A percentile compares a stretch with the other conserved stretches of the same genome.
These are phyloP conservation scores for Tylopilus intermedius DNA, from an alignment of 768 basidiomycete genomes.

Conservation along the genomic window DNA sequence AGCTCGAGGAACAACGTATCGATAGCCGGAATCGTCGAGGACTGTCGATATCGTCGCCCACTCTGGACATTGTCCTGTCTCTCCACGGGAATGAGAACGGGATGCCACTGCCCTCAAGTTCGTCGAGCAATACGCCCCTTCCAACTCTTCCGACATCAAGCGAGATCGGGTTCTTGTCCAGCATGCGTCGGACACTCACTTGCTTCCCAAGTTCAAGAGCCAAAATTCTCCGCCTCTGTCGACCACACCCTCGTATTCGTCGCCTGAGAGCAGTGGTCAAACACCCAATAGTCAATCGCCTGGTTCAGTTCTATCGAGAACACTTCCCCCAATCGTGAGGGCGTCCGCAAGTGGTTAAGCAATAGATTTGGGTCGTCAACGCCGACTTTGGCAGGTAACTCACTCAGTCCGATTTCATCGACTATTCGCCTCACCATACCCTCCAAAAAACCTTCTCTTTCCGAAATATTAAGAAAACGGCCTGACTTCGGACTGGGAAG, in stretches of 20 bases:
- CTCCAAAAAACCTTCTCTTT: slow-evolving; percentile 60
- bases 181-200: slow-evolving; percentile 64
- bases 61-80: slow-evolving; percentile 43
- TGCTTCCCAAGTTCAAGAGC: slow-evolving; percentile 50
- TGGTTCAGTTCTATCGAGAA: slow-evolving; percentile 33
- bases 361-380: slow-evolving; percentile 49
- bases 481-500: slow-evolving; percentile 62
- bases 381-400: slow-evolving; percentile 35
- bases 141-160: slow-evolving; percentile 45
- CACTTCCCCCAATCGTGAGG: slow-evolving; percentile 68
- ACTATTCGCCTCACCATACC: slow-evolving; percentile 36
- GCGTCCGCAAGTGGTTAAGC: slow-evolving; percentile 76
- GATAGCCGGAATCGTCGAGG: slow-evolving; percentile 51
- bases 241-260: slow-evolving; percentile 37
- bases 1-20: slow-evolving; percentile 65
- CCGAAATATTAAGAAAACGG: slow-evolving; percentile 65
- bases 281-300: slow-evolving; percentile 30
- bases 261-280: slow-evolving; percentile 41
- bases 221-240: slow-evolving; percentile 38
- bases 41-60: slow-evolving; percentile 44
- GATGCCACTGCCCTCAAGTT: slow-evolving; percentile 39
- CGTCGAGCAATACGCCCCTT: slow-evolving; percentile 45
- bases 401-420: slow-evolving; percentile 30
- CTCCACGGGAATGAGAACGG: slow-evolving; percentile 43
- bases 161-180: slow-evolving; percentile 64